Conservation (phyloP, 2,329 filamentous ascomycete species). For the Talaromyces atroroseus region DNA sequence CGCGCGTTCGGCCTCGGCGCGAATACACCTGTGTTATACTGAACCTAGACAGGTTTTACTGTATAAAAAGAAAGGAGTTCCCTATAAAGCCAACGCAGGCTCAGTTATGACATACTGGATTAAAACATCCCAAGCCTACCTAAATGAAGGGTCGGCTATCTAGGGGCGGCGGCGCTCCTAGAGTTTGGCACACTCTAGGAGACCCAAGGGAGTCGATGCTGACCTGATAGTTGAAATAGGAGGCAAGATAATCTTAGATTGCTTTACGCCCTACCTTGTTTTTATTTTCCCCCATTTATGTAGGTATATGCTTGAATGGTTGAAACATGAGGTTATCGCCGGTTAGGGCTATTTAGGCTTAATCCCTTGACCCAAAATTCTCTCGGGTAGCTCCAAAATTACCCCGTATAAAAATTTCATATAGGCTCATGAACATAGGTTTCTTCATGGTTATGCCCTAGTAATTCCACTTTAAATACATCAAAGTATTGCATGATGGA, state of each 20-base stretch:
- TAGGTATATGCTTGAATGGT: not conserved
- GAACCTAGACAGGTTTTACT: no score
- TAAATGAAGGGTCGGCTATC: conserved; percentile 2
- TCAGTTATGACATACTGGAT: not conserved
- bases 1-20: not conserved
- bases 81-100: not conserved
- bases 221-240: not conserved
- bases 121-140: not conserved
- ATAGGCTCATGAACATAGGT: no score
- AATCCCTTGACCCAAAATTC: not conserved
- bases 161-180: not conserved
- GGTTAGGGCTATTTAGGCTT: not conserved
- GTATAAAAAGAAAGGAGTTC: not conserved
- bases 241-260: not conserved
- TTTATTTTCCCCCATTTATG: not conserved
- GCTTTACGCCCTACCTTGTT: not conserved
- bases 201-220: not conserved
- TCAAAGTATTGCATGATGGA: no score
- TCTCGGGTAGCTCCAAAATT: no score
- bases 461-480: no score
- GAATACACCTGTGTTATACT: not conserved
- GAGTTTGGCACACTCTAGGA: not conserved
- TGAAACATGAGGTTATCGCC: not conserved
- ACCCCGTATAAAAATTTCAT: no score
- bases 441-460: no score